A percentile compares a stretch with the other conserved stretches of the same genome.
Conservation (phyloP, 495 filamentous ascomycete genomes). For the Friedmanniomyces endolithicus region DNA sequence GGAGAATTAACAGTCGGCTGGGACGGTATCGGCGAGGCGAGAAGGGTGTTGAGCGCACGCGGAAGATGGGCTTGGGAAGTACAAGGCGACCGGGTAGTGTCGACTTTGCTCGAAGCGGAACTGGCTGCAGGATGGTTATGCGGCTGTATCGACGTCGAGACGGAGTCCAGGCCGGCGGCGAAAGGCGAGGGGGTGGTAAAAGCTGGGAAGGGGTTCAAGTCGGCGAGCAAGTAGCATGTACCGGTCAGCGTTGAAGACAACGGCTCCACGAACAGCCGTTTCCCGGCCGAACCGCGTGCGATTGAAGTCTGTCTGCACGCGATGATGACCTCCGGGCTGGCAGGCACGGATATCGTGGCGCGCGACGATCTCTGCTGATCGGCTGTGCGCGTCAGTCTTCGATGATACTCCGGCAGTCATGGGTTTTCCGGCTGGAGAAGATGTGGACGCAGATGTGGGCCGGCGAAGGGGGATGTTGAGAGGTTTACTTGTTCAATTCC, state of each 20-base stretch:
- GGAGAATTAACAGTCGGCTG: slow-evolving; percentile 13
- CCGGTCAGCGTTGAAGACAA: background rate
- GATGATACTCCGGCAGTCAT: too few relatives aligned
- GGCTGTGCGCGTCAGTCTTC: background rate
- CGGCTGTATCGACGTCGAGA: background rate
- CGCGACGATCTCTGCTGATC: background rate
- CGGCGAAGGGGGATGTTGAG: too few relatives aligned
- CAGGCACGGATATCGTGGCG: background rate
- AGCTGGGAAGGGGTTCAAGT: background rate
- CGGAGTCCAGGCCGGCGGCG: background rate
- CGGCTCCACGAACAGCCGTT: background rate
- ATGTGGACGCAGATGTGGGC: too few relatives aligned
- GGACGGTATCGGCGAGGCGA: background rate
- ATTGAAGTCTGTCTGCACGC: background rate
- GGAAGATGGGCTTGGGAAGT: background rate
- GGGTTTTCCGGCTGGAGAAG: too few relatives aligned
- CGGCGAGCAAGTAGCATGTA: background rate
- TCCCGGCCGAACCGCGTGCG: background rate
- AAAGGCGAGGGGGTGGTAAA: background rate
- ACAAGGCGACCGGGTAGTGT: slow-evolving; percentile 6
- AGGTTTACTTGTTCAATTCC: too few relatives aligned
- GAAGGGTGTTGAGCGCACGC: background rate
- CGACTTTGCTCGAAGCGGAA: slow-evolving; percentile 10
- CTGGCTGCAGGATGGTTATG: slow-evolving; percentile 10
- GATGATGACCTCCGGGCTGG: background rate